Percentiles rank a stretch among this genome's conserved stretches.
Evolutionary conservation across 192 early-diverging fungal species (phyloP).

Genomic region (Lobosporangium transversale): DNA sequence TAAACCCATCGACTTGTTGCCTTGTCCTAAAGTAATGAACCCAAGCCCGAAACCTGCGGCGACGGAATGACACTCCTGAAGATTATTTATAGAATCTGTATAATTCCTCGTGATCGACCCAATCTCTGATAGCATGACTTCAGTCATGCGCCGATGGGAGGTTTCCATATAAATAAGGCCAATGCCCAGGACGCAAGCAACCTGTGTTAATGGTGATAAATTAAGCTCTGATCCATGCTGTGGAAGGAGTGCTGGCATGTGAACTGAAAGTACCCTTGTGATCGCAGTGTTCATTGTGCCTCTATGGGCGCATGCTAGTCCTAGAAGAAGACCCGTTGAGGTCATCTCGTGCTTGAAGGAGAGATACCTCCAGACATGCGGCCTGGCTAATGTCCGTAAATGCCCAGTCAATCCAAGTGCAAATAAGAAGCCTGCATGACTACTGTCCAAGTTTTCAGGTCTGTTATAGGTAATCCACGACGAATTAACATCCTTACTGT

Average conservation of each 20-base stretch:
- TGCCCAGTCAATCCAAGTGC: conserved; percentile 85
- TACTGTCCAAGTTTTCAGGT: conserved; percentile 59
- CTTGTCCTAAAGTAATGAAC: conserved; percentile 78
- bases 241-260: conserved; percentile 79
- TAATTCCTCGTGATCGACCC: conserved; percentile 19
- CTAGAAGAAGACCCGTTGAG: conserved; percentile 79
- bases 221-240: conserved; percentile 66
- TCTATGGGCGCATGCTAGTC: conserved; percentile 73
- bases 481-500: conserved; percentile 63
- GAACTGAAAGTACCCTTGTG: conserved; percentile 76
- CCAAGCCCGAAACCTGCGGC: conserved; percentile 87
- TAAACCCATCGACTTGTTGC: conserved; percentile 58
- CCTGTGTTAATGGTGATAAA: conserved; percentile 71
- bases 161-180: conserved; percentile 81
- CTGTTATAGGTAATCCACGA: conserved; percentile 87
- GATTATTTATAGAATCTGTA: conserved; percentile 29
- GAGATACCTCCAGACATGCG: conserved; percentile 72
- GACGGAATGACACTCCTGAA: conserved; percentile 75
- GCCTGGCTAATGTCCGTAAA: conserved; percentile 69
- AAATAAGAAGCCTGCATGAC: conserved; percentile 85
- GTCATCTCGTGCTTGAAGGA: conserved; percentile 72
- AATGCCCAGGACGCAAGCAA: conserved; percentile 77
- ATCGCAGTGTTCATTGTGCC: conserved; percentile 72
- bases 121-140: conserved; percentile 81
- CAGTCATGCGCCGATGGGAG: conserved; percentile 73